Evolutionary conservation across 2,329 filamentous ascomycete species (phyloP).

Genomic region (Pseudocercospora cruenta): DNA sequence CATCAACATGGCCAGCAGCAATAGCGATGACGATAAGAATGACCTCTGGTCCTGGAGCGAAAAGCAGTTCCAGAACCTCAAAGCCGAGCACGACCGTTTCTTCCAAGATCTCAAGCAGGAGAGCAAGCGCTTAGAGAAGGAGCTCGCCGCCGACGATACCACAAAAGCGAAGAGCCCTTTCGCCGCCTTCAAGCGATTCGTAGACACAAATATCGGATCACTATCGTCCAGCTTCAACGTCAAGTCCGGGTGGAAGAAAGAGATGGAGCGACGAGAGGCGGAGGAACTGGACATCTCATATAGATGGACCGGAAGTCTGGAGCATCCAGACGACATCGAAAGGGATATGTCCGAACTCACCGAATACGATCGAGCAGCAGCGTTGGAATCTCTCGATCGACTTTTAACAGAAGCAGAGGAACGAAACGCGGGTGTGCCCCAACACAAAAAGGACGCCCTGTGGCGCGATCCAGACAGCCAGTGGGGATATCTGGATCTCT

Average conservation of each 20-base stretch:
- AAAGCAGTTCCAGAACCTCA: conserved; percentile 15
- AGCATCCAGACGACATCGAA: conserved; percentile 29
- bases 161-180: conserved; percentile 47
- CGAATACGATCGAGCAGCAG: conserved; percentile 24
- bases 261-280: conserved; percentile 25
- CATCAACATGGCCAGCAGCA: conserved; percentile 19
- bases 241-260: conserved; percentile 31
- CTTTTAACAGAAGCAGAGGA: conserved; percentile 32
- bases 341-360: conserved; percentile 24
- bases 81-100: conserved; percentile 22
- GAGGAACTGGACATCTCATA: conserved; percentile 33
- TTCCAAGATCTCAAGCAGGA: conserved; percentile 17
- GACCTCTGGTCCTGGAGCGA: conserved; percentile 15
- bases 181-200: conserved; percentile 63
- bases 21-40: conserved; percentile 16
- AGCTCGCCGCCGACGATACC: conserved; percentile 6
- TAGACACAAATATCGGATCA: conserved; percentile 59
- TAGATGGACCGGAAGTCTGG: conserved; percentile 33
- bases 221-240: conserved; percentile 49
- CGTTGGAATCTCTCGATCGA: conserved; percentile 21
- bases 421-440: conserved; percentile 31
- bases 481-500: conserved; percentile 25
- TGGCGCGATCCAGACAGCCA: conserved; percentile 32
- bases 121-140: conserved; percentile 15
- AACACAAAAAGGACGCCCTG: conserved; percentile 32